Evolutionary conservation across 176 grass and related monocot genomes (phyloP).

Genomic region (Bonia amplexicaulis): DNA sequence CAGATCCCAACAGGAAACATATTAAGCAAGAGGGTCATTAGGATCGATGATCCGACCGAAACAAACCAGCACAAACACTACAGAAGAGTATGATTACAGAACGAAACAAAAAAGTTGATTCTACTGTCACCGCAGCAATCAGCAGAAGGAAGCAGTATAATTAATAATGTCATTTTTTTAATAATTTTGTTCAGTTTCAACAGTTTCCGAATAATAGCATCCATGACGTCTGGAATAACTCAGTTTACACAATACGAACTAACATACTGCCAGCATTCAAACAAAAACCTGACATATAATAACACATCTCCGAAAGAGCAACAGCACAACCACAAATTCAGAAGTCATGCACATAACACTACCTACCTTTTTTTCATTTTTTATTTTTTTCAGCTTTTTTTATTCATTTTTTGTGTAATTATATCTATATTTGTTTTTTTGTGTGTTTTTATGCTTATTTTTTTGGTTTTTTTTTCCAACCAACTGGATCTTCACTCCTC

Average conservation of each 20-base stretch:
- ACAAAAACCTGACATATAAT: not conserved
- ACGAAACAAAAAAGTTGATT: not conserved
- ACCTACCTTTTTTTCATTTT: slow-evolving; percentile 12
- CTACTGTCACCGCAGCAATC: not conserved
- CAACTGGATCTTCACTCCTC: slow-evolving; percentile 18
- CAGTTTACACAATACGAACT: not conserved
- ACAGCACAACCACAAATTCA: not conserved
- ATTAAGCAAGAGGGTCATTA: not conserved
- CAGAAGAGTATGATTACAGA: not conserved
- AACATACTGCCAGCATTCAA: slow-evolving; percentile 9
- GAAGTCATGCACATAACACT: not conserved
- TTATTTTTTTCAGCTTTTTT: not conserved
- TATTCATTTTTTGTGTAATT: slow-evolving; percentile 19
- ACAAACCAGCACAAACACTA: not conserved
- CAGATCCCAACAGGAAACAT: not conserved
- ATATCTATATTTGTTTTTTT: slow-evolving; percentile 17
- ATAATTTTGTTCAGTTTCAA: slow-evolving; percentile 9
- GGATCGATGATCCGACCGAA: not conserved
- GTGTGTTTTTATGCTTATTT: not conserved
- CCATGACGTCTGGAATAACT: not conserved
- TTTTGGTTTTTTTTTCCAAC: slow-evolving; percentile 9
- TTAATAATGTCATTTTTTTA: slow-evolving; percentile 17
- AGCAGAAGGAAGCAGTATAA: not conserved
- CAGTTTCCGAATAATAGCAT: not conserved
- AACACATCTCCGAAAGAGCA: not conserved